Evolutionary conservation across 1,284 basidiomycete species (phyloP).

Genomic region (Cutaneotrichosporon curvatum): DNA sequence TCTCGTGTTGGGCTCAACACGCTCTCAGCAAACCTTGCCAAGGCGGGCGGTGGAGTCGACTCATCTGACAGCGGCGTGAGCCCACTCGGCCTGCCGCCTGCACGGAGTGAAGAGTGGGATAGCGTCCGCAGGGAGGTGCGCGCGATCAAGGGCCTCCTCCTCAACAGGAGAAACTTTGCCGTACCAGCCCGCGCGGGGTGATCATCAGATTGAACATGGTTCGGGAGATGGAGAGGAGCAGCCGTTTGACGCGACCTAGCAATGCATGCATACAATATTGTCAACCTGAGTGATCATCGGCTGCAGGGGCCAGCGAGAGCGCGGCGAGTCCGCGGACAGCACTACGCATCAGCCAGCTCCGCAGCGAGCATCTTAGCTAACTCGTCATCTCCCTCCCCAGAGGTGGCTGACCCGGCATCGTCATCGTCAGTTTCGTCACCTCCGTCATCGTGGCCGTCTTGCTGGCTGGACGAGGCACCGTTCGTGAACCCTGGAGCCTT

Average conservation of each 20-base stretch:
- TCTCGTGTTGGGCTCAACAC: slow-evolving; percentile 28
- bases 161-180: slow-evolving; percentile 38
- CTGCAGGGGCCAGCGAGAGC: not conserved
- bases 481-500: not conserved
- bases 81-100: slow-evolving; percentile 13
- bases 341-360: slow-evolving; percentile 6
- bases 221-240: too few species aligned
- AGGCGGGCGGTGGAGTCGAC: slow-evolving; percentile 17
- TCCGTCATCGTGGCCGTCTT: not conserved
- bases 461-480: not conserved
- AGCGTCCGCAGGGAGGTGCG: slow-evolving; percentile 42
- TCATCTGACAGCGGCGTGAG: not conserved
- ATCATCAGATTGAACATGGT: too few species aligned
- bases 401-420: slow-evolving; percentile 5
- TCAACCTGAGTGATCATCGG: too few species aligned
- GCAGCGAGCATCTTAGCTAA: slow-evolving; percentile 29
- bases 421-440: slow-evolving; percentile 1
- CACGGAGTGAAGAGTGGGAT: slow-evolving; percentile 39
- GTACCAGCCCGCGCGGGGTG: not conserved
- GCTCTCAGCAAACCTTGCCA: slow-evolving; percentile 27
- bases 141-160: slow-evolving; percentile 43
- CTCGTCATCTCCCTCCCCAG: slow-evolving; percentile 29
- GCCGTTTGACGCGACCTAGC: too few species aligned
- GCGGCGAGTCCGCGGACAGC: not conserved
- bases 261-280: too few species aligned